Evolutionary conservation across 1,284 basidiomycete genomes (phyloP), one percentile per base, ranked within the genome.

Genomic region (Amylostereum areolatum): DNA sequence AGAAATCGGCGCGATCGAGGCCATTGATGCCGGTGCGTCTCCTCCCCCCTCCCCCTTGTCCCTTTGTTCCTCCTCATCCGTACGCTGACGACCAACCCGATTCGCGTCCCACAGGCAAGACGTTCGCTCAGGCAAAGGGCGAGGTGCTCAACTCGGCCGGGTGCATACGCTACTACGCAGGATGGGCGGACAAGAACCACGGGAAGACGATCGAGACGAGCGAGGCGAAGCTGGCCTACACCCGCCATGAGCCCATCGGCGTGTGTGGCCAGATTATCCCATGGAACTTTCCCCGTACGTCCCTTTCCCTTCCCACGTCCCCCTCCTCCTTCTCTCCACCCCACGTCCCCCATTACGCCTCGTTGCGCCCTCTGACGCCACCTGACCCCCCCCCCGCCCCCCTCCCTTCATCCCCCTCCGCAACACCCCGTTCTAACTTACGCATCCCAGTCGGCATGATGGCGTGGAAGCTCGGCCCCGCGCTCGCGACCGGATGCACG

Each of bases 201-300:
- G 93, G 94, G 24, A 81, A 92, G 66, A 79, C 79, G 48, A 85
- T 93, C 60, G 85, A 89, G 80, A 88, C 85, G 40, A 70, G 75
- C 54, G 78, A 88, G 59, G 68, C 61, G 48, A 92, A 89, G 67
- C 71, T 93, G 50, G 77, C 74, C 3, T 94, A 91, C 70, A 90
- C 90, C 12, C 78, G 85, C 30, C 92, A 97, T 66, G 95, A 98
- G 69, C 94, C 96, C 12, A 86, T 97, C 59, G 96, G 95, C 58
- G 93, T 97, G 51, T 80, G 84, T 27, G 79, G 88, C 43, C 89
- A 92, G 70, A 93, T 94, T 65, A 91, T 92, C 58, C 87, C 86
- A 24, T 90, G 88, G 78, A 84, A 83, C 66, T 84, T 83, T 67
- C 82, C 82, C 55, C 64, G 81, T 83, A 60, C 52, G 79, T 62